A percentile compares a stretch with the other conserved stretches of the same genome.
Conservation (phyloP, 2,329 filamentous ascomycete species). For the Phialophora chinensis region DNA sequence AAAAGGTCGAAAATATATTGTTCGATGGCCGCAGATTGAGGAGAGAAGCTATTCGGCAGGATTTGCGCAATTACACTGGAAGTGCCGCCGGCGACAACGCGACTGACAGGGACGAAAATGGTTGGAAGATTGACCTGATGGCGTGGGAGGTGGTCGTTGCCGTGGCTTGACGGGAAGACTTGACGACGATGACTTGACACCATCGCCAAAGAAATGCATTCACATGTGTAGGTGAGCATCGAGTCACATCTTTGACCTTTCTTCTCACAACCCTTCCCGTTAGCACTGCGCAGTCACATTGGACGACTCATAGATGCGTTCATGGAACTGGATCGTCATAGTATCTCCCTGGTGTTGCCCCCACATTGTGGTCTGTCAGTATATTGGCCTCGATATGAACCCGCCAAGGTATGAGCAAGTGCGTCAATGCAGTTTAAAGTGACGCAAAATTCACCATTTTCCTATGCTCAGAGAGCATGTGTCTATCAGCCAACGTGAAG, state of each 20-base stretch:
- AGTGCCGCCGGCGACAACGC: conserved; percentile 19
- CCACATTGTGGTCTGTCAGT: too few species aligned
- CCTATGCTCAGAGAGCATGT: not conserved
- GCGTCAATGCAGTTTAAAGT: not conserved
- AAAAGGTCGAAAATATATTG: conserved; percentile 18
- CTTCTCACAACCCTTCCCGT: not conserved
- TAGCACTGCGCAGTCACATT: not conserved
- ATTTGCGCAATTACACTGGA: conserved; percentile 36
- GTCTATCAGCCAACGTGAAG: not conserved
- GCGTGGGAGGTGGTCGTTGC: conserved; percentile 21
- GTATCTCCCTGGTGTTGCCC: not conserved
- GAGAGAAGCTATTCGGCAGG: conserved; percentile 20
- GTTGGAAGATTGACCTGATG: conserved; percentile 12
- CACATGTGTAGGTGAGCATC: conserved; percentile 3
- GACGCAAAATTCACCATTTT: not conserved
- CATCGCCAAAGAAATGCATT: not conserved
- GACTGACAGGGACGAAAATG: conserved; percentile 8
- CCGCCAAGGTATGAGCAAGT: not conserved
- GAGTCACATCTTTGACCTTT: not conserved
- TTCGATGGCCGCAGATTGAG: conserved; percentile 22
- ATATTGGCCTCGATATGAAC: not conserved
- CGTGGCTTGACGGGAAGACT: not conserved
- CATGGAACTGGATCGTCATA: not conserved
- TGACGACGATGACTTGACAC: not conserved
- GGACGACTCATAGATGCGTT: not conserved